Base-by-base conservation (phyloP, 371 early-diverging fungal species). In the Mucor plumbeus region DNA sequence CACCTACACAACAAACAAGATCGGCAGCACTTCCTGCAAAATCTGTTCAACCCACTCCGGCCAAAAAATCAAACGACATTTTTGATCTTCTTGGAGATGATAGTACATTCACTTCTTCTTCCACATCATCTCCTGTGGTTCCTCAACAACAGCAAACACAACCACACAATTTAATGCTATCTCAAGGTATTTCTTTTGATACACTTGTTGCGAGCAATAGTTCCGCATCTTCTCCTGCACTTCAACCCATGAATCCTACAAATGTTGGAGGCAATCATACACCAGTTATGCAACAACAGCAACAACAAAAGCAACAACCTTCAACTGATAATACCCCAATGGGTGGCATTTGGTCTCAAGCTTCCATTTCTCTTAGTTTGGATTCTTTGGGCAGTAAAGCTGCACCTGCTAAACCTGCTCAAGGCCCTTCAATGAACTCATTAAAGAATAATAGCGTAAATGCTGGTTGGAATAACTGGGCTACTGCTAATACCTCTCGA, bases 391-490 rank as follows among this genome's bases (percentile, higher is more conserved):
- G 88, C 4, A 43, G 38, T 7, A 85, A 84, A 61, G 48, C 64
- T 31, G 64, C 74, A 3, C 71, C 75, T 36, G 62, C 73, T 34
- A 85, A 85, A 72, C 76, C 73, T 48, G 64, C 79, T 57, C 53
- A 67, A 15, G 87, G 85, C 0, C 85, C 85, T n/a, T 87, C 88
- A 19, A 87, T 87, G 88, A 87, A 87, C 40, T 72, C 88, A 4
- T 64, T 87, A 71, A 85, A 86, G 63, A 79, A 68, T 50, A 77
- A 73, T 1, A 81, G 76, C 47, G 71, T 70, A 2, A 73, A 71
- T 62, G 73, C 77, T n/a, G 72, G 74, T 39, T 82, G 84, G 84
- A 76, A 70, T 33, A 70, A 70, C n/a, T 83, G 80, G 81, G 84
- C 81, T 19, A 59, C 72, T 17, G 61, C 56, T 38, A 71, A 70